Percentiles rank a stretch among this genome's conserved stretches.
Conservation (phyloP, 1,284 basidiomycete genomes). For the Boletus smithii region DNA sequence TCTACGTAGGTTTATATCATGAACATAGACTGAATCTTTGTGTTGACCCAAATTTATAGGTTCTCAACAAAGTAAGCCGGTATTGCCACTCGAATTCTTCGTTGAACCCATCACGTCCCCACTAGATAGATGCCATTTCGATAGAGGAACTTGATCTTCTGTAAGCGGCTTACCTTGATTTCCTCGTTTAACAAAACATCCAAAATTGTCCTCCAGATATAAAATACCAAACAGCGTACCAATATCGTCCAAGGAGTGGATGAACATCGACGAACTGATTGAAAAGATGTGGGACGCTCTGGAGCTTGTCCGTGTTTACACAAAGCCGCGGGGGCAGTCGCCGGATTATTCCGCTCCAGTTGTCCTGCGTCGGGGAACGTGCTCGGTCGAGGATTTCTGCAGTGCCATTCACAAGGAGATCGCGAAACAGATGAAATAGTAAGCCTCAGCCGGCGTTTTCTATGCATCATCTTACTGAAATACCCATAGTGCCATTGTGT, state of each 20-base stretch:
- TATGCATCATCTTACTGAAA: constrained; percentile 9
- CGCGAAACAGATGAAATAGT: constrained; percentile 91
- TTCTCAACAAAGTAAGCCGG: constrained; percentile 66
- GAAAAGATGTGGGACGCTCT: constrained; percentile 90
- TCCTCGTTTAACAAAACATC: background rate
- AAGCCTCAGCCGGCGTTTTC: constrained; percentile 27
- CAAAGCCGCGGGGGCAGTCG: constrained; percentile 86
- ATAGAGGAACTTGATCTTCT: constrained; percentile 98
- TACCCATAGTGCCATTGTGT: constrained; percentile 77
- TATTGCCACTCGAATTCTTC: background rate
- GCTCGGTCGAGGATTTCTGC: constrained; percentile 89
- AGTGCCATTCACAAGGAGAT: constrained; percentile 89
- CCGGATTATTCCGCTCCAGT: constrained; percentile 87
- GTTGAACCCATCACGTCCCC: constrained; percentile 16
- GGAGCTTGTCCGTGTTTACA: constrained; percentile 90
- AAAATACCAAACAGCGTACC: constrained; percentile 96
- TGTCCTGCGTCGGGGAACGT: constrained; percentile 74
- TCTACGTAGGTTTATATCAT: constrained; percentile 62
- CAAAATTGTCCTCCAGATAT: constrained; percentile 46
- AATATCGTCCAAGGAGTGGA: constrained; percentile 89
- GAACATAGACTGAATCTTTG: background rate
- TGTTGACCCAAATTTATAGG: constrained; percentile 38
- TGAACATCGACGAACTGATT: constrained; percentile 95
- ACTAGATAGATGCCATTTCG: constrained; percentile 94
- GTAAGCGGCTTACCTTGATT: constrained; percentile 39